A percentile compares a stretch with the other conserved stretches of the same genome.
Evolutionary conservation across 768 basidiomycete genomes (phyloP).

Genomic region (Tephrocybe sp.): DNA sequence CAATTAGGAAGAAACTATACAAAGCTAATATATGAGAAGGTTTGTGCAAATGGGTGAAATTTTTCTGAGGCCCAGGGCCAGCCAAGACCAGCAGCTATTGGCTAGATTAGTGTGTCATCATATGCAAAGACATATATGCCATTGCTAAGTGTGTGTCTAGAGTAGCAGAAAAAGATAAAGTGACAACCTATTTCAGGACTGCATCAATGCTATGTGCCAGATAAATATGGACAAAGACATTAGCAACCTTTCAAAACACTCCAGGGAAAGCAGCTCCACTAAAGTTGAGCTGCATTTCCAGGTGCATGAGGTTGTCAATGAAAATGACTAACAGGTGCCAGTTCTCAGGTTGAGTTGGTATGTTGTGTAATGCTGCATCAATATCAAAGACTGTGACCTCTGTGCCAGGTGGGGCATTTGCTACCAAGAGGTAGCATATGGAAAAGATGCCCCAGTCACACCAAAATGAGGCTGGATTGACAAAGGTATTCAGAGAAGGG

Average conservation of each 20-base stretch:
- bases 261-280: too few species aligned
- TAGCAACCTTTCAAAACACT: too few species aligned
- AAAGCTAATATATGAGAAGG: background rate
- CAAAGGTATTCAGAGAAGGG: conserved; percentile 3
- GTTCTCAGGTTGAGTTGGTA: background rate
- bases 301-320: background rate
- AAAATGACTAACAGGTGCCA: background rate
- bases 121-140: background rate
- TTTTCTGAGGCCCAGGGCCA: background rate
- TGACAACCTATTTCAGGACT: too few species aligned
- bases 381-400: background rate
- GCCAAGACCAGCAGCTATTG: background rate
- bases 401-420: background rate
- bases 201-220: too few species aligned
- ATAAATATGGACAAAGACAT: too few species aligned
- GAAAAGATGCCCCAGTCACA: background rate
- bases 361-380: background rate
- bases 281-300: background rate
- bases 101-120: conserved; percentile 17
- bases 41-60: background rate
- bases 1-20: conserved; percentile 4
- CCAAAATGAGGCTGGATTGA: background rate
- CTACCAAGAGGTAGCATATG: conserved; percentile 4
- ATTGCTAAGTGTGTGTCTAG: background rate
- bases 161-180: too few species aligned